Percentiles rank a stretch among this genome's conserved stretches.
Conservation (phyloP, 2,329 filamentous ascomycete genomes). For the Diplodia mutila region DNA sequence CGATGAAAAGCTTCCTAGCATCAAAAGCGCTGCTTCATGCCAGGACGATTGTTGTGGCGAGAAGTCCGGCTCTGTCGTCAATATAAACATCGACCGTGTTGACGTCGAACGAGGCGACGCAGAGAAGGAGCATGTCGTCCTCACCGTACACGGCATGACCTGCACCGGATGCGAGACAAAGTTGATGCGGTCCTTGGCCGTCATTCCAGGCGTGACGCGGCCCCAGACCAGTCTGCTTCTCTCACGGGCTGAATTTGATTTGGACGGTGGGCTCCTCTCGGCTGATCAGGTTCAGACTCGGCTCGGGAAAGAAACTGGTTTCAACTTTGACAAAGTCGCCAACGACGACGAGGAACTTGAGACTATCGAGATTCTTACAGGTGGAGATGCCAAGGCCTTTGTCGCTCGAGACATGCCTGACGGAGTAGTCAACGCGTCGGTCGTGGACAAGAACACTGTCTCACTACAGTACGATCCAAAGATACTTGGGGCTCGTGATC, state of each 20-base stretch:
- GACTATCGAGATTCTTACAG: constrained; percentile 57
- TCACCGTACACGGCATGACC: constrained; percentile 70
- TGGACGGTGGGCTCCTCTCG: constrained; percentile 48
- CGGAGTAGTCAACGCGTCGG: constrained; percentile 38
- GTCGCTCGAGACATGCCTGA: constrained; percentile 42
- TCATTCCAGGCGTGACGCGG: constrained; percentile 56
- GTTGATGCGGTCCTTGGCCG: constrained; percentile 57
- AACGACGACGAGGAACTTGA: constrained; percentile 49
- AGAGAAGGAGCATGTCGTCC: constrained; percentile 58
- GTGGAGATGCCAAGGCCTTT: constrained; percentile 42
- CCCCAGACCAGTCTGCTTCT: constrained; percentile 68
- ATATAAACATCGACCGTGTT: background rate
- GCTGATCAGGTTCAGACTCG: constrained; percentile 51
- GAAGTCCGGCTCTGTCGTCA: background rate
- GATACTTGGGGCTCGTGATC: constrained; percentile 54
- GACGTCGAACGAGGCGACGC: constrained; percentile 35
- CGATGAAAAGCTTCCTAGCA: background rate
- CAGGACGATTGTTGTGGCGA: background rate
- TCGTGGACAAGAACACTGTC: constrained; percentile 34
- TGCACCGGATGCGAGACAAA: constrained; percentile 74
- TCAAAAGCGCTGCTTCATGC: background rate
- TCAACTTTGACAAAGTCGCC: constrained; percentile 58
- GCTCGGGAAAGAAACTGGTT: constrained; percentile 63
- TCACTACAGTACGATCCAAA: constrained; percentile 55
- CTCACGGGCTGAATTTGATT: constrained; percentile 66